These are phyloP conservation scores for Xenosphaeropsis pyriputrescens DNA, from an alignment of 2,329 filamentous ascomycete genomes.

Conservation along the genomic window DNA sequence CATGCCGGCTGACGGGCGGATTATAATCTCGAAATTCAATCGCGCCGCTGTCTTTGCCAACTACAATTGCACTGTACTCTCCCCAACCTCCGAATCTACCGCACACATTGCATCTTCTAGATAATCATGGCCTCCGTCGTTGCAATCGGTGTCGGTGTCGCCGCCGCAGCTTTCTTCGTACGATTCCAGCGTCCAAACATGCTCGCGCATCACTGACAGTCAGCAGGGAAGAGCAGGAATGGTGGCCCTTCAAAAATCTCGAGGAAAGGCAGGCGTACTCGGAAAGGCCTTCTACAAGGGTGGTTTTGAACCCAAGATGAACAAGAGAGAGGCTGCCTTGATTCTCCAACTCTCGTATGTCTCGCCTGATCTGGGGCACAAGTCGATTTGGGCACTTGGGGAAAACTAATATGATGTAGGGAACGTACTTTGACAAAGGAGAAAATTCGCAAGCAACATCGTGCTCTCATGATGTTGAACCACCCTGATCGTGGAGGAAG, in stretches of 20 bases:
- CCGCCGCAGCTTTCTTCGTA: slow-evolving; percentile 52
- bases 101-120: too few relatives aligned
- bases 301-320: slow-evolving; percentile 96
- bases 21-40: too few relatives aligned
- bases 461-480: slow-evolving; percentile 91
- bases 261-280: slow-evolving; percentile 53
- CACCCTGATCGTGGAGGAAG: slow-evolving; percentile 95
- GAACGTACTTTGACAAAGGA: slow-evolving; percentile 83
- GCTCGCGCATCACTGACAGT: slow-evolving; percentile 6
- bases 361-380: neutral
- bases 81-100: too few relatives aligned
- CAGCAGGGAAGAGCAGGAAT: slow-evolving; percentile 77
- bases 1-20: too few relatives aligned
- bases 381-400: slow-evolving; percentile 1
- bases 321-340: slow-evolving; percentile 73
- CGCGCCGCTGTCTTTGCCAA: too few relatives aligned
- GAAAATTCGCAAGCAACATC: slow-evolving; percentile 88
- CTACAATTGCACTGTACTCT: too few relatives aligned
- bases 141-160: slow-evolving; percentile 43
- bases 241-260: slow-evolving; percentile 73
- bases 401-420: slow-evolving; percentile 27
- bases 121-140: slow-evolving; percentile 40
- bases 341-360: slow-evolving; percentile 79
- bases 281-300: slow-evolving; percentile 96
- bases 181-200: slow-evolving; percentile 6